Conservation (phyloP, 257 asterid genomes). For the Petunia secreta region DNA sequence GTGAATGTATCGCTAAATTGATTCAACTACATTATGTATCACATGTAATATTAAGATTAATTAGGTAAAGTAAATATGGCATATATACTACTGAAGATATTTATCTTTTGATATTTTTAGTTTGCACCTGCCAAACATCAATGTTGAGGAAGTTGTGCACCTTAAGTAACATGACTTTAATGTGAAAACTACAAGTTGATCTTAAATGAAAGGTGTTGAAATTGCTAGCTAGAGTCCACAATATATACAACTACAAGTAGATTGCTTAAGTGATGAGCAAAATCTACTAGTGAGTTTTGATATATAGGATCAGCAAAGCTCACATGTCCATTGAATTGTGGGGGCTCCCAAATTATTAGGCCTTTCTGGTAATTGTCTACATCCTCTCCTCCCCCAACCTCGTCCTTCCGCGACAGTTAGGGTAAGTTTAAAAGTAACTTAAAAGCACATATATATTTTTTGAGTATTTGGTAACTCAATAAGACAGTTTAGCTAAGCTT, state of each 20-base stretch:
- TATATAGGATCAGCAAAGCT: not conserved
- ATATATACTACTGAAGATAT: not conserved
- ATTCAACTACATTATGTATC: not conserved
- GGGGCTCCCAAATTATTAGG: conserved; percentile 32
- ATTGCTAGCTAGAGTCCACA: not conserved
- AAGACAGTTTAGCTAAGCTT: too few relatives aligned
- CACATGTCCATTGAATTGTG: conserved; percentile 36
- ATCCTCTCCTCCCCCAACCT: not conserved
- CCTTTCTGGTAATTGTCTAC: conserved; percentile 42
- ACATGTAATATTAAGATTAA: not conserved
- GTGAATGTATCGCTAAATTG: not conserved
- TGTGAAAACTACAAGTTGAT: not conserved
- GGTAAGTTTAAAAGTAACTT: too few relatives aligned
- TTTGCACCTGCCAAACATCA: not conserved
- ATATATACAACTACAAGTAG: not conserved
- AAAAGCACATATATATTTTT: too few relatives aligned
- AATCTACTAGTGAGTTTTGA: not conserved
- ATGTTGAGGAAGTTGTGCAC: conserved; percentile 15
- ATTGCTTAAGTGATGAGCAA: not conserved
- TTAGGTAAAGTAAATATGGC: not conserved
- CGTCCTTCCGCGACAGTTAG: not conserved
- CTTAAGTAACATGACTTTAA: not conserved
- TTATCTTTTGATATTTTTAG: not conserved
- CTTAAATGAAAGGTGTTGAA: not conserved
- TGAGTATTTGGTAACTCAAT: too few relatives aligned